These are phyloP conservation scores for Umbelopsis vinacea DNA, from an alignment of 192 early-diverging fungal species.

Conservation along the genomic window DNA sequence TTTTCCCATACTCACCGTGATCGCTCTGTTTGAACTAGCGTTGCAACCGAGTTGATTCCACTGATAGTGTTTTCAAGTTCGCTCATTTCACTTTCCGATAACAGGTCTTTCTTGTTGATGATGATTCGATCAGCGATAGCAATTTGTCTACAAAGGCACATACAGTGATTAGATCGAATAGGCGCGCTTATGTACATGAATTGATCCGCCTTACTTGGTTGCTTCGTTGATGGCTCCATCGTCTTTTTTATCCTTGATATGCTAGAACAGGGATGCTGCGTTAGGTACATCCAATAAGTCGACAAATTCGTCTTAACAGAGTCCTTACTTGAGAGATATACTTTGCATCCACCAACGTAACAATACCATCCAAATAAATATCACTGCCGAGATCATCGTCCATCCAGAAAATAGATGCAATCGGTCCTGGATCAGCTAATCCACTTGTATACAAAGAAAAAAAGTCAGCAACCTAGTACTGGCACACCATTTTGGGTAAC, in stretches of 20 bases:
- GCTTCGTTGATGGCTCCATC: slow-evolving; percentile 65
- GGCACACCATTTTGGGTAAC: slow-evolving; percentile 53
- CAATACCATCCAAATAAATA: slow-evolving; percentile 89
- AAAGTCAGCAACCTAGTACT: background rate
- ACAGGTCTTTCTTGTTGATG: slow-evolving; percentile 71
- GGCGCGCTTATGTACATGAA: too few species aligned
- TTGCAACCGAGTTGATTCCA: slow-evolving; percentile 58
- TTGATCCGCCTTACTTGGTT: slow-evolving; percentile 51
- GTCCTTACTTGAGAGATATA: slow-evolving; percentile 34
- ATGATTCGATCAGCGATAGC: slow-evolving; percentile 74
- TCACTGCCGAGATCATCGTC: slow-evolving; percentile 92
- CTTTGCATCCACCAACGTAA: slow-evolving; percentile 44
- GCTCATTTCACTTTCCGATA: slow-evolving; percentile 38
- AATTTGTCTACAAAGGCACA: slow-evolving; percentile 54
- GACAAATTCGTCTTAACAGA: background rate
- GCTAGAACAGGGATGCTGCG: slow-evolving; percentile 28
- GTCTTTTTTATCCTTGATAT: slow-evolving; percentile 53
- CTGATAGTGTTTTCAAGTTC: slow-evolving; percentile 44
- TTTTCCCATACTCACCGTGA: slow-evolving; percentile 42
- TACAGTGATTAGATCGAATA: too few species aligned
- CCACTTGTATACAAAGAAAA: slow-evolving; percentile 30
- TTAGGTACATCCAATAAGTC: background rate
- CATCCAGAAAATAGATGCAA: slow-evolving; percentile 96
- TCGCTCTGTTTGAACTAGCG: slow-evolving; percentile 43
- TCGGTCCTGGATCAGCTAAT: slow-evolving; percentile 74